Evolutionary conservation across 2,329 filamentous ascomycete species (phyloP).

Genomic region (Cercospora janseana): DNA sequence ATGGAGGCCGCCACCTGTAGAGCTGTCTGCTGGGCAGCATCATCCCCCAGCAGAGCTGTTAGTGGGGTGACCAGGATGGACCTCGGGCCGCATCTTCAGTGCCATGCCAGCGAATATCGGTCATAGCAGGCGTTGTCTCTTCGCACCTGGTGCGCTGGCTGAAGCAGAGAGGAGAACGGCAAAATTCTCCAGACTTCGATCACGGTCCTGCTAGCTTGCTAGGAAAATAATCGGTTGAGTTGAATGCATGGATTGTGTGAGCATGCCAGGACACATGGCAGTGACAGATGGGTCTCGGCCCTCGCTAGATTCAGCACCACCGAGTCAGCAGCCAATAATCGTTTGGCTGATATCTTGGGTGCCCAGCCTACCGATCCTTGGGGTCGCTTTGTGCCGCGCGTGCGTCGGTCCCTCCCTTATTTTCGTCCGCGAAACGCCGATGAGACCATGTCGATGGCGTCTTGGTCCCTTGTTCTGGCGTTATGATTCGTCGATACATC

Average conservation of each 20-base stretch:
- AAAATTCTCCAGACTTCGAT: constrained; percentile 1
- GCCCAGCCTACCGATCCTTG: background rate
- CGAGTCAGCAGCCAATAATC: background rate
- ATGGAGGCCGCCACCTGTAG: too few species aligned
- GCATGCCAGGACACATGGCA: background rate
- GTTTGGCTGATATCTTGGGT: background rate
- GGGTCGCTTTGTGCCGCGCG: background rate
- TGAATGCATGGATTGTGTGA: background rate
- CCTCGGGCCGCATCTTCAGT: too few species aligned
- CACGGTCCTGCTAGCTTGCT: background rate
- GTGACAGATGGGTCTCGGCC: constrained; percentile 2
- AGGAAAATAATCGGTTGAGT: constrained; percentile 10
- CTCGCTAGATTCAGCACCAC: background rate
- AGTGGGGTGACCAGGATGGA: too few species aligned
- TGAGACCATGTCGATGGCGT: background rate
- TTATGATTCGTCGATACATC: constrained; percentile 3
- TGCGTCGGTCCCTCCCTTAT: background rate
- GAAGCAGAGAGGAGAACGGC: background rate
- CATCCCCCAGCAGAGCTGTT: too few species aligned
- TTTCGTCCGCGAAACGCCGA: constrained; percentile 7
- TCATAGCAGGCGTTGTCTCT: background rate
- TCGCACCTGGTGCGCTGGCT: background rate
- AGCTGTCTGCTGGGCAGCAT: too few species aligned
- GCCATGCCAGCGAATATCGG: background rate
- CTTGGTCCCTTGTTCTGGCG: background rate